These are phyloP conservation scores for Quercus lobata DNA, from an alignment of 331 rosid genomes.

Conservation along the genomic window DNA sequence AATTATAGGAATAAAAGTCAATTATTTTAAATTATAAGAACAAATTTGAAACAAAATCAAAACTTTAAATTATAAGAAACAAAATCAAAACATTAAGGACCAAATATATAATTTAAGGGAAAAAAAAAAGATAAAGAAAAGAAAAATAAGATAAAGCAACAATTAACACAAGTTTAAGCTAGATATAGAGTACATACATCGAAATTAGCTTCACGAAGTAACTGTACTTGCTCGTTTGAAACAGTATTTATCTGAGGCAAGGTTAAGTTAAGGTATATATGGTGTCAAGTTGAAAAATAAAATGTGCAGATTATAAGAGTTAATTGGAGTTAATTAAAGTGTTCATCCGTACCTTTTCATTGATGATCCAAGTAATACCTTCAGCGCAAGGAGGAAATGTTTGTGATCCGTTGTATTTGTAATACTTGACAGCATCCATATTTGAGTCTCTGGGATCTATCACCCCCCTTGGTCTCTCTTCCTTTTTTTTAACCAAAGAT, in stretches of 20 bases:
- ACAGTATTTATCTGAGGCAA: conserved; percentile 39
- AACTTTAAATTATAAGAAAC: no score
- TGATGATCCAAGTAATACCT: conserved; percentile 64
- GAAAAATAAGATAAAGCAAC: no score
- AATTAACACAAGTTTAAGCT: no score
- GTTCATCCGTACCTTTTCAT: conserved; percentile 35
- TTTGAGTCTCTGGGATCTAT: conserved; percentile 41
- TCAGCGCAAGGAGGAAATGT: conserved; percentile 77
- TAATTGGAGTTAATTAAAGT: no score
- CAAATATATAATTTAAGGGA: no score
- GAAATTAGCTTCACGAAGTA: conserved; percentile 49
- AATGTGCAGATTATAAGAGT: not conserved
- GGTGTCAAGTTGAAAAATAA: no score
- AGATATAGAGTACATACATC: conserved; percentile 36
- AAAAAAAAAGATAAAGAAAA: no score
- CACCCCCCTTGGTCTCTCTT: conserved; percentile 28
- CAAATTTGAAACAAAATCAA: no score
- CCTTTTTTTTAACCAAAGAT: conserved; percentile 16
- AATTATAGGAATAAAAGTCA: no score
- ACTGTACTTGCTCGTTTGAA: conserved; percentile 31
- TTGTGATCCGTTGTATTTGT: conserved; percentile 71
- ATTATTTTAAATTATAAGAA: no score
- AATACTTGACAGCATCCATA: conserved; percentile 37
- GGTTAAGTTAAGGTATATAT: no score
- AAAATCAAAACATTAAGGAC: no score